Conservation (phyloP, 768 basidiomycete species). For the Tricholoma matsutake region DNA sequence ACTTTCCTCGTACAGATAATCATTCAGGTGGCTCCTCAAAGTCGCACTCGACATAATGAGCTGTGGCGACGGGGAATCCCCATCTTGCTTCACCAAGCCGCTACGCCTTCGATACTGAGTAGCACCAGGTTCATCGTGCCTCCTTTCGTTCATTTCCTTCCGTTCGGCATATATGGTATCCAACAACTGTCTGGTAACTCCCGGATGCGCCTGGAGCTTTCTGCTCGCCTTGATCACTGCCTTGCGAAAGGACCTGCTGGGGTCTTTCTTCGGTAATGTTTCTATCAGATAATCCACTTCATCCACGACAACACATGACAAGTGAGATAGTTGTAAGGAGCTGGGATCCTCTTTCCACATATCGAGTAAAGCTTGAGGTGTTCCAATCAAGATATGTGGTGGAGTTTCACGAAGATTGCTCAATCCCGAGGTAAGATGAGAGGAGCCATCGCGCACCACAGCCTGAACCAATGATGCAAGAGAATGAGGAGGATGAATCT, state of each 20-base stretch:
- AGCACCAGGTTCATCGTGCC: constrained; percentile 22
- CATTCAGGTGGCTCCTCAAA: constrained; percentile 50
- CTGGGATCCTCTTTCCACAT: constrained; percentile 41
- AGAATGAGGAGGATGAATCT: constrained; percentile 26
- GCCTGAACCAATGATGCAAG: constrained; percentile 53
- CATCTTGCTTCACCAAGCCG: constrained; percentile 9
- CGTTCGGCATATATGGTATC: constrained; percentile 48
- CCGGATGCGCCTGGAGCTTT: constrained; percentile 51
- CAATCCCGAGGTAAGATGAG: constrained; percentile 39
- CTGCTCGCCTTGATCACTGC: constrained; percentile 36
- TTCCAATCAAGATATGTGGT: constrained; percentile 70
- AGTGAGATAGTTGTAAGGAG: constrained; percentile 41
- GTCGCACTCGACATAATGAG: constrained; percentile 72
- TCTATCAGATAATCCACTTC: constrained; percentile 74
- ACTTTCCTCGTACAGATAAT: constrained; percentile 52
- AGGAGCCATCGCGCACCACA: constrained; percentile 51
- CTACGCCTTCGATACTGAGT: constrained; percentile 14
- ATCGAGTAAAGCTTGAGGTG: constrained; percentile 67
- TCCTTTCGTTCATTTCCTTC: constrained; percentile 26
- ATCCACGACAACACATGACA: constrained; percentile 66
- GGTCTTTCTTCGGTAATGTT: constrained; percentile 41
- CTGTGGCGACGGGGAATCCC: constrained; percentile 41
- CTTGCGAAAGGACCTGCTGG: constrained; percentile 34
- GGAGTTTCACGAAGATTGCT: constrained; percentile 36
- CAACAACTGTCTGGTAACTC: constrained; percentile 56